Evolutionary conservation across 805 yeast species (phyloP), one percentile per base, ranked within the genome.

Genomic region (Diddensiella transvaalensis): DNA sequence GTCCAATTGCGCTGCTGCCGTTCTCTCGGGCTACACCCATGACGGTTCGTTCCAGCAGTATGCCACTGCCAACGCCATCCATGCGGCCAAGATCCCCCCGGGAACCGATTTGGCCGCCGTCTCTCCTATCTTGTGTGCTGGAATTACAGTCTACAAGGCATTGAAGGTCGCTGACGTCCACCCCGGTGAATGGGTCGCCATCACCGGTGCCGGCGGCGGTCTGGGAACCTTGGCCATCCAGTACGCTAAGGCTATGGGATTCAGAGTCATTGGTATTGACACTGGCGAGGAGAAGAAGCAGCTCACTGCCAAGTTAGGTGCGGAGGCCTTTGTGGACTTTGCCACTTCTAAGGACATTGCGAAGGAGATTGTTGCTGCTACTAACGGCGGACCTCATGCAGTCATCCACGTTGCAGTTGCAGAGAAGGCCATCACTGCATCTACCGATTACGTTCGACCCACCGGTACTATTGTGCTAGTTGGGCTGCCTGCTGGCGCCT

Each of bases 41-140:
- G 91, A 88, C 67, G 96, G 96, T 58, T 81, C 95, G 30, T 86
- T 87, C 83, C 95, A 87, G 71, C 87, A 87, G 71, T 87, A 86
- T 68, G 89, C 89, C 46, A 81, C 91, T 39, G 95, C 91, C 37
- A 90, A 86, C 67, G 93, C 91, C 37, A 77, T 83, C 49, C 95
- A 87, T 64, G 95, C 93, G 36, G 95, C 95, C 37, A 73, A 76
- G 58, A 80, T 87, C 60, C 90, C 95, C 51, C 62, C 76, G 60
- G 85, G 82, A 50, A 72, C 85, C 37, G 90, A 87, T 64, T 77
- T 87, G 60, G 89, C 91, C 47, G 75, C 72, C 55, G 77, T 80
- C 53, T 82, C 95, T 8, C 95, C 96, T 60, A 80, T 87, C 64
- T 77, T 87, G 62, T 87, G 96, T 73, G 96, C 95, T 32, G 96